A percentile compares a stretch with the other conserved stretches of the same genome.
These are phyloP conservation scores for Xylaria acuta DNA, from an alignment of 495 filamentous ascomycete genomes.

Conservation along the genomic window DNA sequence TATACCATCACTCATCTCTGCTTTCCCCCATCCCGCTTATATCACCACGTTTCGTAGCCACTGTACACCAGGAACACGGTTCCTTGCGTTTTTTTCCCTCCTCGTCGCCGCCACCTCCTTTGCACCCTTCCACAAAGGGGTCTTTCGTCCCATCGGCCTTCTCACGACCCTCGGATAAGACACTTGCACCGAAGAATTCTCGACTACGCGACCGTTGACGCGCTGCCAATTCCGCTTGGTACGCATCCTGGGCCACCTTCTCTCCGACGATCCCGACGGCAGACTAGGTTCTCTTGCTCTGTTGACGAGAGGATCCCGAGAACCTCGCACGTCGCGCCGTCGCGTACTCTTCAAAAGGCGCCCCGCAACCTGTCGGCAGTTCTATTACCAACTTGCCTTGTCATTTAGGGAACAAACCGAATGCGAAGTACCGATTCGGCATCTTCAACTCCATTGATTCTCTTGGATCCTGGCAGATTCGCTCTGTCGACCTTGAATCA, in stretches of 20 bases:
- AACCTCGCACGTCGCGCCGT: constrained; percentile 6
- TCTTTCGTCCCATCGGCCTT: constrained; percentile 6
- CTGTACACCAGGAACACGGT: constrained; percentile 27
- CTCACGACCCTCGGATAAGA: not conserved
- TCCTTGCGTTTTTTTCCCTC: constrained; percentile 32
- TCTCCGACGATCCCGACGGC: constrained; percentile 25
- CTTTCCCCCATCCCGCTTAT: constrained; percentile 29
- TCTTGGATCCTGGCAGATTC: constrained; percentile 34
- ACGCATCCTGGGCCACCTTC: constrained; percentile 23
- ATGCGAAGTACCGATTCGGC: constrained; percentile 25
- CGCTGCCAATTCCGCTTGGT: constrained; percentile 25
- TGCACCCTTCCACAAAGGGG: constrained; percentile 30
- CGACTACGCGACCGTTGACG: constrained; percentile 29
- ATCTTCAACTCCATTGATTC: constrained; percentile 33
- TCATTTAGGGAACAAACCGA: constrained; percentile 19
- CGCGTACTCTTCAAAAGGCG: constrained; percentile 1
- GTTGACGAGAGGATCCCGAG: constrained; percentile 15
- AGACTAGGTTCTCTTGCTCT: constrained; percentile 24
- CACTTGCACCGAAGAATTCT: not conserved
- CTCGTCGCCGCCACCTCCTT: constrained; percentile 33
- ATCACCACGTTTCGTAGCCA: constrained; percentile 23
- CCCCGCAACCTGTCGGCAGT: constrained; percentile 6
- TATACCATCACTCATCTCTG: constrained; percentile 20
- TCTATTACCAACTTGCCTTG: constrained; percentile 11
- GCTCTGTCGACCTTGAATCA: constrained; percentile 47